Evolutionary conservation across 192 early-diverging fungal species (phyloP).

Genomic region (Mortierella antarctica): DNA sequence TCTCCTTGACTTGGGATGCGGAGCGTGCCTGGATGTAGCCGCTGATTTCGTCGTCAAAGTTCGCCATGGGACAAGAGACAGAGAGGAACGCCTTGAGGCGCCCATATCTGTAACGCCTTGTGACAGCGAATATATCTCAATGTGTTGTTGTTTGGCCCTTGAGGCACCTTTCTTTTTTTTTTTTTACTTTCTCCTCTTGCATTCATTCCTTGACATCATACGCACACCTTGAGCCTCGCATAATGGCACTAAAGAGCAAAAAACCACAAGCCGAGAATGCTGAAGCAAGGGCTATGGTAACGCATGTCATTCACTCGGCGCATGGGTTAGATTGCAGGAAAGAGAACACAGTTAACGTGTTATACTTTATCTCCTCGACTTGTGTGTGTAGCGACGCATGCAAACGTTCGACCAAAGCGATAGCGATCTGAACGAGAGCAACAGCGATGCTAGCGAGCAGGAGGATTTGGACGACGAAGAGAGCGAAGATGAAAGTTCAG

Average conservation of each 20-base stretch:
- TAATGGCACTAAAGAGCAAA: slow-evolving; percentile 30
- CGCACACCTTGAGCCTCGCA: neutral
- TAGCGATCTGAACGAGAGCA: slow-evolving; percentile 33
- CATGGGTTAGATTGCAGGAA: neutral
- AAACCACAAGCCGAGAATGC: slow-evolving; percentile 17
- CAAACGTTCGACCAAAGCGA: slow-evolving; percentile 46
- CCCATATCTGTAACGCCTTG: too few relatives aligned
- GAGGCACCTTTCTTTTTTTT: slow-evolving; percentile 13
- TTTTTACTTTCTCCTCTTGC: neutral
- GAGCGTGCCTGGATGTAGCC: slow-evolving; percentile 40
- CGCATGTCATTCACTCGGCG: neutral
- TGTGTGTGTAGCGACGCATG: slow-evolving; percentile 38
- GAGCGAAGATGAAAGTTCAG: neutral
- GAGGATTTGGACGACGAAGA: slow-evolving; percentile 11
- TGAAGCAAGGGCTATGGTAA: slow-evolving; percentile 27
- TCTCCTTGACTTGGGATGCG: slow-evolving; percentile 24
- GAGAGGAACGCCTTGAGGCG: neutral
- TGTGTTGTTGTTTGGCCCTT: neutral
- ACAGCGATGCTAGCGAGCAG: slow-evolving; percentile 21
- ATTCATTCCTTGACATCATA: slow-evolving; percentile 7
- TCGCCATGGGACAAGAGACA: slow-evolving; percentile 16
- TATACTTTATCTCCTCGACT: neutral
- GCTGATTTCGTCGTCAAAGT: slow-evolving; percentile 46
- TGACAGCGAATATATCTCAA: neutral
- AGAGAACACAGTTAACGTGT: neutral